A percentile compares a stretch with the other conserved stretches of the same genome.
Evolutionary conservation across 176 grass and related monocot species (phyloP).

Genomic region (Coix lacrymajobi): DNA sequence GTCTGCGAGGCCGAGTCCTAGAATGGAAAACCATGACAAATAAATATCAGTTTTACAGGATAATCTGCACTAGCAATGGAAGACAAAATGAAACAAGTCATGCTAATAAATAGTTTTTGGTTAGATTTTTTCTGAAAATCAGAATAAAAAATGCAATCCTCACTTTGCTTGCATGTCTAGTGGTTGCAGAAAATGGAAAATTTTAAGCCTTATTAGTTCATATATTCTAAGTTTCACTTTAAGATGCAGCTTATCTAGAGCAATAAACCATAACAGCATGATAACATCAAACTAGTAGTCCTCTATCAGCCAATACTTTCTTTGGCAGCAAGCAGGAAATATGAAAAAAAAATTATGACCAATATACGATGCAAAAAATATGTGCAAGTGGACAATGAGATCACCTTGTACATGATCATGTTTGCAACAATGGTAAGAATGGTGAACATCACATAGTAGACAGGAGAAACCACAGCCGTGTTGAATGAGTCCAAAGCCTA

Average conservation of each 20-base stretch:
- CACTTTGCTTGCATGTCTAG: not conserved
- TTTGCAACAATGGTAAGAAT: conserved; percentile 89
- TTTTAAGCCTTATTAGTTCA: not conserved
- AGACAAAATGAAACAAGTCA: not conserved
- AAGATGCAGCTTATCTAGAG: not conserved
- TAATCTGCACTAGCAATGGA: not conserved
- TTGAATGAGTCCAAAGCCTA: conserved; percentile 90
- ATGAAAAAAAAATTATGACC: not conserved
- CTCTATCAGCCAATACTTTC: not conserved
- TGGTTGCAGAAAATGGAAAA: not conserved
- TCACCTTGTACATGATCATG: conserved; percentile 97
- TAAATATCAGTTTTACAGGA: conserved; percentile 8
- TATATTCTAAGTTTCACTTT: not conserved
- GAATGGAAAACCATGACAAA: conserved; percentile 6
- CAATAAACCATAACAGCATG: not conserved
- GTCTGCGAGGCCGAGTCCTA: conserved; percentile 64
- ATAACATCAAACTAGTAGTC: not conserved
- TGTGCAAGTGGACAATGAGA: not conserved
- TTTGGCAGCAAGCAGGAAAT: not conserved
- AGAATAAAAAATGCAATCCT: too few species aligned
- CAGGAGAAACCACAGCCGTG: conserved; percentile 76
- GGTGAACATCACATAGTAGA: conserved; percentile 98
- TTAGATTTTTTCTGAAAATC: not conserved
- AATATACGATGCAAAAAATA: conserved; percentile 2
- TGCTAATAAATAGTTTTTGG: not conserved